Evolutionary conservation across 1,284 basidiomycete species (phyloP).

Genomic region (Trichosporon sp.): DNA sequence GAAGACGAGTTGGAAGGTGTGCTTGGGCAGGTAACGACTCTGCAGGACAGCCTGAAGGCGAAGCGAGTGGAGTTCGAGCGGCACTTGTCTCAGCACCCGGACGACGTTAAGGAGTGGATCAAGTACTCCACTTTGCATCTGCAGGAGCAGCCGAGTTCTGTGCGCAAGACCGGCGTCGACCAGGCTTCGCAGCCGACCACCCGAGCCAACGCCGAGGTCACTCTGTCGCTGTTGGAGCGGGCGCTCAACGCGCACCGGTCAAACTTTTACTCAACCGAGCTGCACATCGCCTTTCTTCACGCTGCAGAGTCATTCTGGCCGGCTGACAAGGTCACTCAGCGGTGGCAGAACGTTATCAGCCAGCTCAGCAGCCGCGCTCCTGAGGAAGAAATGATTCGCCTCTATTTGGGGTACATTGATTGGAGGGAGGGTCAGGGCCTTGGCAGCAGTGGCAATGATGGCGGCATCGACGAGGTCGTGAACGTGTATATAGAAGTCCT

Average conservation of each 20-base stretch:
- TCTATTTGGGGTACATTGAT: slow-evolving; percentile 52
- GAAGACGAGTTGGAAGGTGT: slow-evolving; percentile 28
- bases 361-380: slow-evolving; percentile 34
- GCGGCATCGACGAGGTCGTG: slow-evolving; percentile 50
- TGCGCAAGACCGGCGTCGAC: slow-evolving; percentile 7
- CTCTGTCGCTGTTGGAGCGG: slow-evolving; percentile 48
- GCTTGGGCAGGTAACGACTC: slow-evolving; percentile 39
- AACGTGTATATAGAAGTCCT: slow-evolving; percentile 50
- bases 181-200: slow-evolving; percentile 24
- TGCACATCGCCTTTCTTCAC: slow-evolving; percentile 50
- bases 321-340: slow-evolving; percentile 41
- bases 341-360: slow-evolving; percentile 51
- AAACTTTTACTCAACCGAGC: slow-evolving; percentile 38
- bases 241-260: slow-evolving; percentile 41
- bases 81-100: slow-evolving; percentile 37
- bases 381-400: slow-evolving; percentile 41
- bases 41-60: slow-evolving; percentile 40
- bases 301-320: slow-evolving; percentile 49
- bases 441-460: slow-evolving; percentile 25
- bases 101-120: slow-evolving; percentile 48
- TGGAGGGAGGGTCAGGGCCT: slow-evolving; percentile 54
- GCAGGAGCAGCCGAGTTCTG: slow-evolving; percentile 8
- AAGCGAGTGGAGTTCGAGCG: slow-evolving; percentile 44
- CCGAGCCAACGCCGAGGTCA: slow-evolving; percentile 49
- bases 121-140: slow-evolving; percentile 49